phyloP scores from a whole-genome alignment of 2,329 filamentous ascomycete species.

The Didymosphaeria variabile region DNA sequence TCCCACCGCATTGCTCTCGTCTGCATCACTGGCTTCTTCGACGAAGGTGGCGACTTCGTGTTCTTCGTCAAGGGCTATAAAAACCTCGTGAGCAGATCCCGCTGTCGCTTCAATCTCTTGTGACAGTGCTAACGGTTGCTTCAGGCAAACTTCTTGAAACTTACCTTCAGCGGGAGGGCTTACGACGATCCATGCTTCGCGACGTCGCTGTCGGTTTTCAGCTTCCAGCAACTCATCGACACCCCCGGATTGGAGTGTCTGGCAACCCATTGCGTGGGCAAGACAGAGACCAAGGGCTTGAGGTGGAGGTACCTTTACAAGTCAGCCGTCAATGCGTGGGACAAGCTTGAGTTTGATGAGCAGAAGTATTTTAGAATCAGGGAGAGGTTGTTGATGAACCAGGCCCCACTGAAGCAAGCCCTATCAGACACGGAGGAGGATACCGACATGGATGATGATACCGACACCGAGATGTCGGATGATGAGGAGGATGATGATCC shows the following conservation, averaged over 20 bases:
- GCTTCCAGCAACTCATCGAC: not conserved
- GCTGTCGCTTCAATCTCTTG: not conserved
- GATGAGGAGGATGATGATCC: not conserved
- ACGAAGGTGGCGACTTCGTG: constrained; percentile 23
- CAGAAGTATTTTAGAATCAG: constrained; percentile 12
- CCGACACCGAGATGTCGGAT: not conserved
- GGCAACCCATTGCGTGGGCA: not conserved
- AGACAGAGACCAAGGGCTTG: constrained; percentile 20
- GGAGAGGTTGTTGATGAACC: not conserved
- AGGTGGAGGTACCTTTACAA: constrained; percentile 35
- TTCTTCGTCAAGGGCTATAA: constrained; percentile 28
- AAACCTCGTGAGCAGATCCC: constrained; percentile 13
- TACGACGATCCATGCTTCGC: constrained; percentile 32
- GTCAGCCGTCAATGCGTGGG: constrained; percentile 28
- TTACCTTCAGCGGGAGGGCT: constrained; percentile 22
- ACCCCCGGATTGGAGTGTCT: not conserved
- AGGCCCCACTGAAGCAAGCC: too few relatives aligned
- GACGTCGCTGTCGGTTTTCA: constrained; percentile 11
- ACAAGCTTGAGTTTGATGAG: constrained; percentile 22
- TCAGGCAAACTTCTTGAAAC: constrained; percentile 23
- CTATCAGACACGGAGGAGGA: not conserved
- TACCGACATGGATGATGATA: not conserved
- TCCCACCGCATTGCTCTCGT: constrained; percentile 21
- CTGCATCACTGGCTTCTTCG: constrained; percentile 33
- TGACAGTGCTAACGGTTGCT: not conserved